Evolutionary conservation across 345 rosid genomes (phyloP), one percentile per base, ranked within the genome.

Genomic region (Mercurialis annua): DNA sequence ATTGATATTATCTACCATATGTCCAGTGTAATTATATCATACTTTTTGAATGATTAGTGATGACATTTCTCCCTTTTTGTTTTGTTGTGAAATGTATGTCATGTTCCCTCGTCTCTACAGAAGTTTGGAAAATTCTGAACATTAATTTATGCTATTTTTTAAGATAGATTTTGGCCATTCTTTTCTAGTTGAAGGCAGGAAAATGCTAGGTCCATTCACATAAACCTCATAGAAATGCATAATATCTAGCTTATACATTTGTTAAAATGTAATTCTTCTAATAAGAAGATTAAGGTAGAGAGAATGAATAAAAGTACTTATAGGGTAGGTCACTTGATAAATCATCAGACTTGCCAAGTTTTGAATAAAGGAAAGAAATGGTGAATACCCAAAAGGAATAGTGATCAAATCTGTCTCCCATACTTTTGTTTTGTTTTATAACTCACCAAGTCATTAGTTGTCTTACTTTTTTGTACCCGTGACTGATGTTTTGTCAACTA

Each of bases 401-500:
- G 46, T 64, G n/a, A n/a, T 36, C 21, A 52, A 1, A 17, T 4
- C 40, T 27, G 20, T 15, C 30, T 11, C 3, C 3, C 2, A 12
- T 10, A 7, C 12, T 51, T 29, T 46, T 44, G 46, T 17, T 21
- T 31, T 44, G 26, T 56, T 31, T 54, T 29, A 43, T 58, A 16
- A 24, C 24, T 40, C 53, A 23, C 59, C 57, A 23, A 53, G 8
- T 51, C 43, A 59, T 58, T 18, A 1, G 16, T n/a, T 29, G 15
- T 24, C 10, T 9, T 38, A 12, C 4, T 14, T 57, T 65, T 65
- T 54, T 36, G 64, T 64, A 29, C 6, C 10, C 23, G 36, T 54
- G 47, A 64, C 21, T 62, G 12, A 67, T 76, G 44, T 72, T 68
- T 21, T 8, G 6, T 52, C 31, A 33, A 6, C 27, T 46, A 9